phyloP scores from a whole-genome alignment of 2,329 filamentous ascomycete genomes.

The Paramyrothecium roridum region DNA sequence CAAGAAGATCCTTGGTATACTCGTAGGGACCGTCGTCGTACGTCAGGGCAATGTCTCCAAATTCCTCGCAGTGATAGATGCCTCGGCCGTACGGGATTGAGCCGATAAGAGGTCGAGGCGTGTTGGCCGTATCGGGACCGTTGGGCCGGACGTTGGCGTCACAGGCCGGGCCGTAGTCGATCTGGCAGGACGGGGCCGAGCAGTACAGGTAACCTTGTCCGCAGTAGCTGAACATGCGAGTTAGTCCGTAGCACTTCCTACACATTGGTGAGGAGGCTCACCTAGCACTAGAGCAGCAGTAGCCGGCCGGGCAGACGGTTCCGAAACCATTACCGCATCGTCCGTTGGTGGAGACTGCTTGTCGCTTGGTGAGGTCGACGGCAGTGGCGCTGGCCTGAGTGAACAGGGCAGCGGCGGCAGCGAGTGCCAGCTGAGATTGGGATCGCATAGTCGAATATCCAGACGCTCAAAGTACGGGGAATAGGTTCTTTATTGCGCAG shows the following conservation, averaged over 20 bases:
- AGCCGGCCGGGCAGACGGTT: conserved; percentile 25
- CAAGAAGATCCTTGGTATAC: conserved; percentile 38
- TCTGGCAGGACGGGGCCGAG: conserved; percentile 58
- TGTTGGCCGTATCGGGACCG: conserved; percentile 51
- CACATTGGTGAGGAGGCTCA: conserved; percentile 14
- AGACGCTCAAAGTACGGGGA: neutral
- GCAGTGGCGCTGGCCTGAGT: neutral
- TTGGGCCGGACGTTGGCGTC: conserved; percentile 52
- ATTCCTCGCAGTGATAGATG: conserved; percentile 36
- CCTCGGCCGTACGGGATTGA: conserved; percentile 51
- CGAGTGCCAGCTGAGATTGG: neutral
- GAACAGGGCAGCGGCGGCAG: neutral
- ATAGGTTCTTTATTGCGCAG: no score
- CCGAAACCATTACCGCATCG: conserved; percentile 38
- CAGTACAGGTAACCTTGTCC: conserved; percentile 55
- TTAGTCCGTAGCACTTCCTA: neutral
- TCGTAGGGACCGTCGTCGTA: conserved; percentile 43
- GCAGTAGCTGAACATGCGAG: conserved; percentile 43
- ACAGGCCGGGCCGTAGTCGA: conserved; percentile 58
- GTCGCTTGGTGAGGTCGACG: conserved; percentile 5
- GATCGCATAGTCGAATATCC: neutral
- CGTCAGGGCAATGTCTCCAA: conserved; percentile 38
- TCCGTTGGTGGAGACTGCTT: conserved; percentile 29
- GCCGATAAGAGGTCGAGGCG: conserved; percentile 52
- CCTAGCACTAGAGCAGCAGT: conserved; percentile 42